Evolutionary conservation across 257 asterid genomes (phyloP).

Genomic region (Forsythia suspensa): DNA sequence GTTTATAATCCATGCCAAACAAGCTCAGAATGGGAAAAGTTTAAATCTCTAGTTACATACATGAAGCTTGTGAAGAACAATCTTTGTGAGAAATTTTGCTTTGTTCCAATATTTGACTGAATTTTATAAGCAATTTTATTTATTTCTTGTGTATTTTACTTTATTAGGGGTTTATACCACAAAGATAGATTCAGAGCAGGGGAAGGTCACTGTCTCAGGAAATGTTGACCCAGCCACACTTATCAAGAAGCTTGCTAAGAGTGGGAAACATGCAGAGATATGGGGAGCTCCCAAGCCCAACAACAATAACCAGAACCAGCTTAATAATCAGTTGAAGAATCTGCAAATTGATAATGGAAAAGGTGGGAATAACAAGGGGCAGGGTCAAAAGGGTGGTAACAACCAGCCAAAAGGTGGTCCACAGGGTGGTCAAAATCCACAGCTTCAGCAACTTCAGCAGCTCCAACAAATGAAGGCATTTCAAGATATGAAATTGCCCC

Average conservation of each 20-base stretch:
- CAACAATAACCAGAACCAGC: conserved; percentile 46
- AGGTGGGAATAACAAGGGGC: conserved; percentile 49
- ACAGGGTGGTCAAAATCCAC: conserved; percentile 37
- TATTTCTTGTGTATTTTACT: background rate
- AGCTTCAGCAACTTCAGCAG: conserved; percentile 44
- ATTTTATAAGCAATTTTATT: background rate
- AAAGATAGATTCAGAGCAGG: conserved; percentile 75
- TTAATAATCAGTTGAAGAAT: conserved; percentile 58
- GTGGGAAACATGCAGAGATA: conserved; percentile 78
- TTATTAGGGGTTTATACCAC: conserved; percentile 84
- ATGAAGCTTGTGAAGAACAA: background rate
- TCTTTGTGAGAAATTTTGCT: background rate
- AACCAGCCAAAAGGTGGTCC: conserved; percentile 35
- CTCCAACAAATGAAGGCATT: conserved; percentile 43
- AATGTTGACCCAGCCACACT: conserved; percentile 75
- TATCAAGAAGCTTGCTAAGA: conserved; percentile 79
- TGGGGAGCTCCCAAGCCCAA: conserved; percentile 81
- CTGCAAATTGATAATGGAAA: conserved; percentile 58
- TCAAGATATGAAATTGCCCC: conserved; percentile 63
- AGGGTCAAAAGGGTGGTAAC: conserved; percentile 31
- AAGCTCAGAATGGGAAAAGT: too few relatives aligned
- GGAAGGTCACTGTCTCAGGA: conserved; percentile 91
- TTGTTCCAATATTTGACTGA: background rate
- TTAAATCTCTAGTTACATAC: too few relatives aligned
- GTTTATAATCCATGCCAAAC: too few relatives aligned